These are phyloP conservation scores for Phytophthora pini DNA, from an alignment of 352 stramenopile genomes.

Conservation along the genomic window DNA sequence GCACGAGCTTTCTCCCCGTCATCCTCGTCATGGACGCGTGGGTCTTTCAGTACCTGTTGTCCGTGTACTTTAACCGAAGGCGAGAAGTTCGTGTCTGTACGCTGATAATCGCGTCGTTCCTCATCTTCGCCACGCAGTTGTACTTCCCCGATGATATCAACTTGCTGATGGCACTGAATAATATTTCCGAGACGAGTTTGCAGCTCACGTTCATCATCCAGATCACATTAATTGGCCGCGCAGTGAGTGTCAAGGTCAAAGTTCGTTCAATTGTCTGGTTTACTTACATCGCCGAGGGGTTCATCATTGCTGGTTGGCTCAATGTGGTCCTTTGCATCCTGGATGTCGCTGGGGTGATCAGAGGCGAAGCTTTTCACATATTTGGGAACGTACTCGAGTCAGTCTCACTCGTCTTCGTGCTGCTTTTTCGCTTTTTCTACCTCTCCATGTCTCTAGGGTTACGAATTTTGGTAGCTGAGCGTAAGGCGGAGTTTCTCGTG, in stretches of 20 bases:
- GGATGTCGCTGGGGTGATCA: background rate
- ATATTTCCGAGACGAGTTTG: slow-evolving; percentile 45
- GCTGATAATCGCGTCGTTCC: slow-evolving; percentile 30
- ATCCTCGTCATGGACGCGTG: slow-evolving; percentile 41
- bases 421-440: slow-evolving; percentile 41
- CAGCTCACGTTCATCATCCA: slow-evolving; percentile 47
- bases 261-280: slow-evolving; percentile 33
- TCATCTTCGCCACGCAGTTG: slow-evolving; percentile 32
- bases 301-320: slow-evolving; percentile 23
- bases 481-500: slow-evolving; percentile 24
- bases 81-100: slow-evolving; percentile 35
- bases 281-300: slow-evolving; percentile 27
- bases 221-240: slow-evolving; percentile 45
- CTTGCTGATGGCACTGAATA: slow-evolving; percentile 31
- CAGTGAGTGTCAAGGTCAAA: slow-evolving; percentile 33
- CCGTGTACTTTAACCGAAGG: slow-evolving; percentile 34
- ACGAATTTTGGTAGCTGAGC: slow-evolving; percentile 2
- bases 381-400: slow-evolving; percentile 27
- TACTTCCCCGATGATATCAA: slow-evolving; percentile 29
- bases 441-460: slow-evolving; percentile 25
- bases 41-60: slow-evolving; percentile 45
- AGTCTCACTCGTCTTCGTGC: slow-evolving; percentile 28
- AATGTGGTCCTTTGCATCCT: slow-evolving; percentile 10
- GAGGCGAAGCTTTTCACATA: slow-evolving; percentile 2
- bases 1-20: slow-evolving; percentile 32